Percentiles rank a stretch among this genome's conserved stretches.
phyloP scores from a whole-genome alignment of 345 rosid genomes.

The Geranium rotundifolium region DNA sequence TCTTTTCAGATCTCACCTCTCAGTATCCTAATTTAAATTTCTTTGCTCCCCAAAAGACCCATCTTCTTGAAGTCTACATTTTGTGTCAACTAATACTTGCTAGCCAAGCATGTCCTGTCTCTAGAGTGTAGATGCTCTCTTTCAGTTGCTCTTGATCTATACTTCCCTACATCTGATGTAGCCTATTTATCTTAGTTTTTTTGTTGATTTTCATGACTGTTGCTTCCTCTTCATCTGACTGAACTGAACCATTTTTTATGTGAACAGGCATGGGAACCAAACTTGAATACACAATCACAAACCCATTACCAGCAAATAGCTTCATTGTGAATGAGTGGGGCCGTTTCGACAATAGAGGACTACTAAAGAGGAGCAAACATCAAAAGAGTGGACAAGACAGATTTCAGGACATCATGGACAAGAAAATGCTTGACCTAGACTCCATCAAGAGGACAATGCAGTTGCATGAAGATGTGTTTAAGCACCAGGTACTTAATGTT shows the following conservation, averaged over 20 bases:
- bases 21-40: background rate
- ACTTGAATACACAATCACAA: constrained; percentile 23
- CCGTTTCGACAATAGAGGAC: constrained; percentile 29
- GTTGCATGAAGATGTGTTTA: constrained; percentile 64
- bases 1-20: background rate
- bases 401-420: constrained; percentile 27
- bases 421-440: constrained; percentile 29
- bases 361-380: constrained; percentile 12
- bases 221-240: constrained; percentile 8
- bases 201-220: constrained; percentile 22
- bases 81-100: too few species aligned
- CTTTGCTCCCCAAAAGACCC: too few species aligned
- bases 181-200: too few species aligned
- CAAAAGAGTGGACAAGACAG: constrained; percentile 11
- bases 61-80: too few species aligned
- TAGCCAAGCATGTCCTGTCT: too few species aligned
- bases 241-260: background rate
- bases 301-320: constrained; percentile 23
- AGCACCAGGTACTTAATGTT: constrained; percentile 44
- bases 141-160: too few species aligned
- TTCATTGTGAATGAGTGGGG: too few species aligned
- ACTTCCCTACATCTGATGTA: too few species aligned
- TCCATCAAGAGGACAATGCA: constrained; percentile 68
- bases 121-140: too few species aligned
- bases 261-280: constrained; percentile 70